These are phyloP conservation scores for Phytophthora europaea DNA, from an alignment of 352 stramenopile genomes.

Conservation along the genomic window DNA sequence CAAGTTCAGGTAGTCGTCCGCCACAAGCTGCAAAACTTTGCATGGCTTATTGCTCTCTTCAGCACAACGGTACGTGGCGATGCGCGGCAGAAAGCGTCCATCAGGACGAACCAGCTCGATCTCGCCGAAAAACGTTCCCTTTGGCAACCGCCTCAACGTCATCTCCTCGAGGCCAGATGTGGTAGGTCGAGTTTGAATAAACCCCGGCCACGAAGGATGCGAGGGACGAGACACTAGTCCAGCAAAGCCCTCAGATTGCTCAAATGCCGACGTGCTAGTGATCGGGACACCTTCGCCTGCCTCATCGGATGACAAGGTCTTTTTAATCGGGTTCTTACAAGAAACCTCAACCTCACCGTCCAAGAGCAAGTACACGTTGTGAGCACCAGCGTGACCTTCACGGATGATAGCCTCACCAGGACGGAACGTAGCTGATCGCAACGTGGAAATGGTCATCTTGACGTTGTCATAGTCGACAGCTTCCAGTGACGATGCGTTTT, in stretches of 20 bases:
- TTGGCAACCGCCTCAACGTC: conserved; percentile 66
- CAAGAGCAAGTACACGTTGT: conserved; percentile 83
- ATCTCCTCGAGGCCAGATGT: conserved; percentile 53
- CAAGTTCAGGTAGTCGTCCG: conserved; percentile 82
- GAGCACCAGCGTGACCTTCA: conserved; percentile 71
- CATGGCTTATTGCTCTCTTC: conserved; percentile 51
- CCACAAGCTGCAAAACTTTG: conserved; percentile 85
- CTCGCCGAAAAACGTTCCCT: conserved; percentile 84
- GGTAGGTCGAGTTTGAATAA: conserved; percentile 28
- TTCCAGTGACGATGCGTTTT: conserved; percentile 58
- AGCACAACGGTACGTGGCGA: conserved; percentile 77
- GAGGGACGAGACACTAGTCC: conserved; percentile 33
- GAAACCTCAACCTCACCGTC: conserved; percentile 84
- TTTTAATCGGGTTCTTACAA: conserved; percentile 80
- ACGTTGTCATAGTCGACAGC: conserved; percentile 83
- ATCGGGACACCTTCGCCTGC: conserved; percentile 26
- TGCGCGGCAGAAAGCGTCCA: conserved; percentile 70
- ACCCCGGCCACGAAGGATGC: conserved; percentile 28
- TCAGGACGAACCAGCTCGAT: conserved; percentile 82
- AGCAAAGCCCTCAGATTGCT: conserved; percentile 44
- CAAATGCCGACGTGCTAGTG: conserved; percentile 32
- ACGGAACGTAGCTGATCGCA: conserved; percentile 73
- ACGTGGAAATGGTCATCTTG: conserved; percentile 84
- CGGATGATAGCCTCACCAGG: conserved; percentile 81
- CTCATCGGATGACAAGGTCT: conserved; percentile 19